These are phyloP conservation scores for Colletotrichum sp. DNA, from an alignment of 2,329 filamentous ascomycete species.

Conservation along the genomic window DNA sequence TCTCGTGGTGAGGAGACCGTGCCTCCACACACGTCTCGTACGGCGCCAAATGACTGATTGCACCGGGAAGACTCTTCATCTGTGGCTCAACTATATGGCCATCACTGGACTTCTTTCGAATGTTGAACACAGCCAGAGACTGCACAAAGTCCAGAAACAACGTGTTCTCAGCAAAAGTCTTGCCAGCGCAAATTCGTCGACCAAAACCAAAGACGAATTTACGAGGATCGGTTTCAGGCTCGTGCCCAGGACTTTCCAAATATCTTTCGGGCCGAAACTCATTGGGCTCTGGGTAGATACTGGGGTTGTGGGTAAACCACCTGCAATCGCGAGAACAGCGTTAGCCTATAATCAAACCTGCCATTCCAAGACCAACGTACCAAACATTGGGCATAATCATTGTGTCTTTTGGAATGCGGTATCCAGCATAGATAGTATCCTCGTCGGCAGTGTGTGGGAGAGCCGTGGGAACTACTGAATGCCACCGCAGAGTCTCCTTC, in stretches of 20 bases:
- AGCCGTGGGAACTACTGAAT: constrained; percentile 52
- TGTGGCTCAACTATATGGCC: too few relatives aligned
- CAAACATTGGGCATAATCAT: constrained; percentile 26
- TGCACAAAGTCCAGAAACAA: constrained; percentile 38
- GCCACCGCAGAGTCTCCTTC: constrained; percentile 62
- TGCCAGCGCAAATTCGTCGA: constrained; percentile 22
- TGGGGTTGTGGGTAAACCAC: constrained; percentile 64
- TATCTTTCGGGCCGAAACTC: constrained; percentile 38
- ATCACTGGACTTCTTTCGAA: too few relatives aligned
- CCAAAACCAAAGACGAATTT: constrained; percentile 22
- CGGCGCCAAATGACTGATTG: not conserved
- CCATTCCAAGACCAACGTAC: not conserved
- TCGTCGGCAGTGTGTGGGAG: constrained; percentile 40
- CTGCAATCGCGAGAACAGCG: fast-evolving
- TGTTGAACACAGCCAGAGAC: constrained; percentile 49
- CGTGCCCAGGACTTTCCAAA: constrained; percentile 21
- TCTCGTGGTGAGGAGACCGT: not conserved
- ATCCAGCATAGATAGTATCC: not conserved
- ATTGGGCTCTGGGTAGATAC: constrained; percentile 58
- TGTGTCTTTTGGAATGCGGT: constrained; percentile 9
- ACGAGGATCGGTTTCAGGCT: not conserved
- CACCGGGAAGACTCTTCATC: not conserved
- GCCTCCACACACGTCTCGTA: not conserved
- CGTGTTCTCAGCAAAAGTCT: constrained; percentile 17
- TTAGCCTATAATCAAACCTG: not conserved